Evolutionary conservation across 208 protist genomes (phyloP).

Genomic region (Balamuthia mandrillaris): DNA sequence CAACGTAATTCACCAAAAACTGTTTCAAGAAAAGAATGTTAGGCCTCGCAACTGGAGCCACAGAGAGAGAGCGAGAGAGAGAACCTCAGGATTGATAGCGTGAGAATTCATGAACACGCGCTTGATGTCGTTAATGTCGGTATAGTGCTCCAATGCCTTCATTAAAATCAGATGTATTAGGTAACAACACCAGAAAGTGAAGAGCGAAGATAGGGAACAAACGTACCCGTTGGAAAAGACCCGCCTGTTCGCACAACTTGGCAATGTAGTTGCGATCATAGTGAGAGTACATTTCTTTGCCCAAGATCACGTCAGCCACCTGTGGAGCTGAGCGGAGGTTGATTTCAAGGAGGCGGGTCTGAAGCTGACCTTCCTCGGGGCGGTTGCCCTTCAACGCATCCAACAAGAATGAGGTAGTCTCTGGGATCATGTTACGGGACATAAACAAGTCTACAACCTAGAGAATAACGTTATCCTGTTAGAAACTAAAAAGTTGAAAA

Average conservation of each 20-base stretch:
- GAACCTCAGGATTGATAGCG: constrained; percentile 81
- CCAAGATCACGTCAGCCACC: constrained; percentile 97
- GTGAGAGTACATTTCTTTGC: constrained; percentile 90
- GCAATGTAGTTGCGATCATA: constrained; percentile 95
- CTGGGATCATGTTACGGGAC: constrained; percentile 88
- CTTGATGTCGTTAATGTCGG: constrained; percentile 94
- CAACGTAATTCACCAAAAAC: constrained; percentile 95
- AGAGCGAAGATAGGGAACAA: background rate
- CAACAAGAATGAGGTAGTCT: constrained; percentile 95
- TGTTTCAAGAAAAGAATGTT: constrained; percentile 45
- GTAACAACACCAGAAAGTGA: background rate
- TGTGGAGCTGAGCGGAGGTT: constrained; percentile 96
- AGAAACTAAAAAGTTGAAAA: too few species aligned
- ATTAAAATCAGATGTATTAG: background rate
- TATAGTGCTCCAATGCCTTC: constrained; percentile 96
- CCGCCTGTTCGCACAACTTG: constrained; percentile 95
- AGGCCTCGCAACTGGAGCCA: background rate
- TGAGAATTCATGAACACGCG: constrained; percentile 93
- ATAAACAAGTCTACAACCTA: constrained; percentile 93
- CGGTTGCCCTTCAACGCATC: constrained; percentile 91
- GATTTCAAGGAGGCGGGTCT: constrained; percentile 99
- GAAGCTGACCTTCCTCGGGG: constrained; percentile 87
- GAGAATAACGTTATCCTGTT: background rate
- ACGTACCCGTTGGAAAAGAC: constrained; percentile 87
- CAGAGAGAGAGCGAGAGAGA: constrained; percentile 55